These are phyloP conservation scores for Biancaea sappan DNA, from an alignment of 306 rosid genomes.

Conservation along the genomic window DNA sequence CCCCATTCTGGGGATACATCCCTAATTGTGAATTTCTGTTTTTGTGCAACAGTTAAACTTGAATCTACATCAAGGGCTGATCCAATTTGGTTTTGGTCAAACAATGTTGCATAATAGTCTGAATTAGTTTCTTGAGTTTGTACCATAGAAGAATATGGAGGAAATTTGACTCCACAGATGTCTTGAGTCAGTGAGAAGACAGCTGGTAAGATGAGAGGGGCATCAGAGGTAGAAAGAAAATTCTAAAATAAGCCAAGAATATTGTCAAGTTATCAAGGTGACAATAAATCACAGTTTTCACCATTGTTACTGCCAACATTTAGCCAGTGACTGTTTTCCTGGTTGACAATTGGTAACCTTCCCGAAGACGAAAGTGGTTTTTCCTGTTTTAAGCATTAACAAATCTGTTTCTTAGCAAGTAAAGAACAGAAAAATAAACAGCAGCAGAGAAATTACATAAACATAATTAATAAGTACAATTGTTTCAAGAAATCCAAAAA, in stretches of 20 bases:
- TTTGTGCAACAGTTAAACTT: constrained; percentile 59
- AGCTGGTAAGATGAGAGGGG: constrained; percentile 51
- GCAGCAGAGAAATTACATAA: constrained; percentile 11
- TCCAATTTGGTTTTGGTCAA: constrained; percentile 57
- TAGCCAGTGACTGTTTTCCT: constrained; percentile 52
- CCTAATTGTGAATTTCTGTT: constrained; percentile 71
- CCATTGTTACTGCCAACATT: constrained; percentile 40
- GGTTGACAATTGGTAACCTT: constrained; percentile 44
- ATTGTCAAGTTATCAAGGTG: constrained; percentile 20
- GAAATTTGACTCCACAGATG: constrained; percentile 33
- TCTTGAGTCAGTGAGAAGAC: constrained; percentile 43
- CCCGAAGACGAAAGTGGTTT: constrained; percentile 36
- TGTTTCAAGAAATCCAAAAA: constrained; percentile 22
- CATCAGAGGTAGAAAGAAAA: constrained; percentile 39
- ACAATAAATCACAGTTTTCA: constrained; percentile 46
- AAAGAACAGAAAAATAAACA: constrained; percentile 3
- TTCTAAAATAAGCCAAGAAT: constrained; percentile 22
- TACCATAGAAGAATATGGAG: constrained; percentile 43
- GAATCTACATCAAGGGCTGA: constrained; percentile 47
- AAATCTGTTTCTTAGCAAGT: constrained; percentile 19
- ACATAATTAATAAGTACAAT: not conserved
- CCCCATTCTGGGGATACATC: constrained; percentile 89
- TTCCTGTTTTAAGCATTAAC: constrained; percentile 55
- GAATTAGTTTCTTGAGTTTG: constrained; percentile 48
- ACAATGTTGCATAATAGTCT: constrained; percentile 39